phyloP scores from a whole-genome alignment of 2,329 filamentous ascomycete species.

The Botrytis fragariae region DNA sequence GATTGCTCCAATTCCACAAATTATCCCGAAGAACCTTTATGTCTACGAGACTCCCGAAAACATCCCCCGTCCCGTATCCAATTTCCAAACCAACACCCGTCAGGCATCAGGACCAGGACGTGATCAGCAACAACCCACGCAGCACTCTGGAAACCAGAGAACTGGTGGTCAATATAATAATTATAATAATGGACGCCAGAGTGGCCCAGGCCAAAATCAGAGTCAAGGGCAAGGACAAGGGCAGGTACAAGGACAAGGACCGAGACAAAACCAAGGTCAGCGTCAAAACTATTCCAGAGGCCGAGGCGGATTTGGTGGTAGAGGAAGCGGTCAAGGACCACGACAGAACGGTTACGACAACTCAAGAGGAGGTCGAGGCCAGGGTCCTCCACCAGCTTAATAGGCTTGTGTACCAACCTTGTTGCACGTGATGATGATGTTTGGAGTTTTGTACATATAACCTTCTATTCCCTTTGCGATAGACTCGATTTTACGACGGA shows the following conservation, averaged over 20 bases:
- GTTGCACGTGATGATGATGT: conserved; percentile 24
- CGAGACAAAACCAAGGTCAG: conserved; percentile 28
- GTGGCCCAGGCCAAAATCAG: conserved; percentile 30
- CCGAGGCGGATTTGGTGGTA: conserved; percentile 27
- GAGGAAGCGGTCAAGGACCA: conserved; percentile 32
- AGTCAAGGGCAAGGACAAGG: conserved; percentile 34
- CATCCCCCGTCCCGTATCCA: conserved; percentile 79
- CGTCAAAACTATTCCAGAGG: conserved; percentile 18
- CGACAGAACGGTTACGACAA: conserved; percentile 35
- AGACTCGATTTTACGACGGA: conserved; percentile 31
- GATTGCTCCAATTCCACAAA: conserved; percentile 91
- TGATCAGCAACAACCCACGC: conserved; percentile 32
- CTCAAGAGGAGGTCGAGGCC: conserved; percentile 37
- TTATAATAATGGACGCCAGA: conserved; percentile 35
- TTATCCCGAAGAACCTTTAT: conserved; percentile 96
- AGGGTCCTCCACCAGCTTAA: conserved; percentile 32
- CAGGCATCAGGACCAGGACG: conserved; percentile 31
- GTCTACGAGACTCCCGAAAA: conserved; percentile 96
- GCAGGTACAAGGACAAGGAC: conserved; percentile 33
- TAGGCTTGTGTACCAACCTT: conserved; percentile 26
- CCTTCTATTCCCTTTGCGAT: conserved; percentile 34
- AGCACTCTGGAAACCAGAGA: conserved; percentile 31
- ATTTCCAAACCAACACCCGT: conserved; percentile 39
- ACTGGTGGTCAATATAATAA: conserved; percentile 24
- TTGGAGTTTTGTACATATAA: conserved; percentile 39